These are phyloP conservation scores for Coniochaeta hoffmannii DNA, from an alignment of 2,329 filamentous ascomycete genomes.

Conservation along the genomic window DNA sequence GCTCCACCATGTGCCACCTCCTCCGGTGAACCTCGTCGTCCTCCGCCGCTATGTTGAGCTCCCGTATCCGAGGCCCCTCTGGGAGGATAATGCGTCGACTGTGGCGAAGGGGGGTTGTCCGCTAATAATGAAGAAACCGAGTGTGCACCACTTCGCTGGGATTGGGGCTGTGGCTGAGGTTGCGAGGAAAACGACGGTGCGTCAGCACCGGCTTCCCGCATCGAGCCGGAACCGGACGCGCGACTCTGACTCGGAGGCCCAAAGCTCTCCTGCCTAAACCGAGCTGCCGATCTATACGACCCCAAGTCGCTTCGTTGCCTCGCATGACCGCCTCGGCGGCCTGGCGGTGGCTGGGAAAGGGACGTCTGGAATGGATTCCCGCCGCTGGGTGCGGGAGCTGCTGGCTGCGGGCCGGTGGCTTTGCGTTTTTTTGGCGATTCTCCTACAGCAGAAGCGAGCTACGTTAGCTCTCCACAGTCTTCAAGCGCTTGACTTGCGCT, in stretches of 20 bases:
- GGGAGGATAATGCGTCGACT: slow-evolving; percentile 7
- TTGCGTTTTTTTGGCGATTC: slow-evolving; percentile 85
- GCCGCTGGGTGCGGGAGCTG: slow-evolving; percentile 36
- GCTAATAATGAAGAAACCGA: slow-evolving; percentile 37
- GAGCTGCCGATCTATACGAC: slow-evolving; percentile 30
- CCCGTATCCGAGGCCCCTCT: slow-evolving; percentile 15
- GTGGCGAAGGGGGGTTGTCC: slow-evolving; percentile 25
- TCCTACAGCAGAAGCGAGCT: slow-evolving; percentile 47
- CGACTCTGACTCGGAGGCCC: slow-evolving; percentile 28
- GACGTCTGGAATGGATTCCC: slow-evolving; percentile 42
- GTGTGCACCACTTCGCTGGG: slow-evolving; percentile 24
- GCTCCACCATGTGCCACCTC: slow-evolving; percentile 26
- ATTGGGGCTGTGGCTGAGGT: slow-evolving; percentile 13
- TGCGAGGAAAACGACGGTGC: slow-evolving; percentile 15
- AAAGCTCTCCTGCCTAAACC: slow-evolving; percentile 15
- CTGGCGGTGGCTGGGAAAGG: slow-evolving; percentile 43
- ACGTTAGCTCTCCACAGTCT: slow-evolving; percentile 34
- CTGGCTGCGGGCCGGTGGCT: slow-evolving; percentile 48
- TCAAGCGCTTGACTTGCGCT: slow-evolving; percentile 38
- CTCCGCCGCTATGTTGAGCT: slow-evolving; percentile 11
- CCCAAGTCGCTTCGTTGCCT: slow-evolving; percentile 60
- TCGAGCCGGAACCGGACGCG: slow-evolving; percentile 21
- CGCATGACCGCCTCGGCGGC: slow-evolving; percentile 51
- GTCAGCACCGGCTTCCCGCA: slow-evolving; percentile 23
- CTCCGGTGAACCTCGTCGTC: slow-evolving; percentile 25